A percentile compares a stretch with the other conserved stretches of the same genome.
Evolutionary conservation across 1,139 yeast genomes (phyloP).

Genomic region (Saccharomyces hybrid): DNA sequence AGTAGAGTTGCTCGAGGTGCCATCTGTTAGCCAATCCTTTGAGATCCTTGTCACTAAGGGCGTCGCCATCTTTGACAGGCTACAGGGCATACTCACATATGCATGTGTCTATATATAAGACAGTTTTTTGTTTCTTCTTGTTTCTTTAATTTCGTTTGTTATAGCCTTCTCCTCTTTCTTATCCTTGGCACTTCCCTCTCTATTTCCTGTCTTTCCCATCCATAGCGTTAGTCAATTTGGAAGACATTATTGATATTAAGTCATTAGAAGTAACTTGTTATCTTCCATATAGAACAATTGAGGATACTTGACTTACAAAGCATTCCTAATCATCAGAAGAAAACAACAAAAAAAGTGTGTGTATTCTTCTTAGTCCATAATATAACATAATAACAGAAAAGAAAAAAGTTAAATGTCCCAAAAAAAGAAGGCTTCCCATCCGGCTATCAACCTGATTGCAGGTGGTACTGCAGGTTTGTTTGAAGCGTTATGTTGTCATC

Average conservation of each 20-base stretch:
- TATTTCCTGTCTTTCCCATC: background rate
- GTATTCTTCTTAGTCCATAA: background rate
- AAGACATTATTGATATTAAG: background rate
- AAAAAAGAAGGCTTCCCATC: conserved; percentile 33
- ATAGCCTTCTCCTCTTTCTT: background rate
- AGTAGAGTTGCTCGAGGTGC: background rate
- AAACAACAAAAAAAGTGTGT: background rate
- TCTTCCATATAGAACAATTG: background rate
- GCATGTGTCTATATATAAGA: background rate
- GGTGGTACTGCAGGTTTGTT: conserved; percentile 97
- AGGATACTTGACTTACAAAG: background rate
- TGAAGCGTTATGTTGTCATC: conserved; percentile 95
- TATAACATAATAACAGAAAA: background rate
- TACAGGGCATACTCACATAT: background rate
- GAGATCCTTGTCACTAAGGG: background rate
- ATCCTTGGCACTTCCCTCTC: background rate
- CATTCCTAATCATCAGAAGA: background rate
- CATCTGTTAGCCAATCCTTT: background rate
- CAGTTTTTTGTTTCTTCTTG: background rate
- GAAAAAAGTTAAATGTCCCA: conserved; percentile 10
- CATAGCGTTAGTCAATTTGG: background rate
- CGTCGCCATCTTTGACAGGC: background rate
- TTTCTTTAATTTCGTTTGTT: background rate
- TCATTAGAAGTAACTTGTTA: background rate
- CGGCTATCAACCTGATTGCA: conserved; percentile 74